Evolutionary conservation across 805 yeast genomes (phyloP), one percentile per base, ranked within the genome.

Genomic region (Ogataea paradorogensis): DNA sequence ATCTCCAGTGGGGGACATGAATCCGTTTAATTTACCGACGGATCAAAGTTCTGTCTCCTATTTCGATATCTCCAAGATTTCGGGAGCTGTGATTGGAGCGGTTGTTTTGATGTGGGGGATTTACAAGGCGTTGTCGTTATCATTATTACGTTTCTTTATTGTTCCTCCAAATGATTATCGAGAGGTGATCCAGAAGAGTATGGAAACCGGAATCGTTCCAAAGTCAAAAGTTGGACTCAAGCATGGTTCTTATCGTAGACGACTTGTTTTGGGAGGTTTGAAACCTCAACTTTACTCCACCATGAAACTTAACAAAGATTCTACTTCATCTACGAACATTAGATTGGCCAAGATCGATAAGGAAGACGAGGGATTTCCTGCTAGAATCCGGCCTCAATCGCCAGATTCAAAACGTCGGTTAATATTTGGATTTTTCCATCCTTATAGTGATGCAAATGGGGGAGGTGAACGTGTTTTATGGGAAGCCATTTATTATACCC

Each of bases 401-500:
- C 59, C 60, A 2, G 64, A 58, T 33, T 57, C 60, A 2, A 46
- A 55, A 2, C 56, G 85, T 20, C 59, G 55, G 28, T 50, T 70
- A 8, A 61, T 87, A 9, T 82, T 69, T 58, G 99, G 98, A 5
- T 90, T 84, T 55, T 89, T 93, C 67, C 99, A 93, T 63, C 99
- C 99, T 0, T 85, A 82, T 53, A 89, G 96, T 48, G 86, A 85
- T 58, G 95, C 96, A 27, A 96, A 95, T 32, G 99, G 99, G 14
- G 99, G 99, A 22, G 99, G 99, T 16, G 99, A 93, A 59, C 77
- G 91, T 41, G 99, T 93, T 0, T 67, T 93, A 28, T 93, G 99
- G 99, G 89, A 86, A 40, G 96, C 96, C 0, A 86, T 91, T 6
- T 73, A 76, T 50, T 72, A 82, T 23, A 84, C 95, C 0, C 66